These are phyloP conservation scores for Leptomonas seymouri DNA, from an alignment of 208 protist genomes.

Conservation along the genomic window DNA sequence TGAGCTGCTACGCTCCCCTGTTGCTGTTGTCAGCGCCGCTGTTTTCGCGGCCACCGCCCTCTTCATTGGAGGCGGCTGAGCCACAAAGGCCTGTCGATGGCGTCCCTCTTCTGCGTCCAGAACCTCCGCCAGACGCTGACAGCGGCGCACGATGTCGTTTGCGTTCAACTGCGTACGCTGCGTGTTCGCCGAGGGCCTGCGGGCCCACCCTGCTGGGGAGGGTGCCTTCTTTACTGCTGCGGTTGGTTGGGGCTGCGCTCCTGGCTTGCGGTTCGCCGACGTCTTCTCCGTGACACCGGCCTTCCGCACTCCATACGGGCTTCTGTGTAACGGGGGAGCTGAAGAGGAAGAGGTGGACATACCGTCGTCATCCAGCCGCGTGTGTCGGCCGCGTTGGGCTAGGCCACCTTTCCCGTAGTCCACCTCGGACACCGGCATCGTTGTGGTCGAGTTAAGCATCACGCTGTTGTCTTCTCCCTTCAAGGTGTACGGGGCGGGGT, in stretches of 20 bases:
- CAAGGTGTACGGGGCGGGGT: conserved; percentile 20
- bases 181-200: background rate
- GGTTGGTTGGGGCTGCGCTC: background rate
- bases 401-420: background rate
- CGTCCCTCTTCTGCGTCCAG: conserved; percentile 33
- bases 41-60: background rate
- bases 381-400: background rate
- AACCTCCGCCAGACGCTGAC: conserved; percentile 32
- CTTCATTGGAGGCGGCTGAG: background rate
- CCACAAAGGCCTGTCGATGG: conserved; percentile 9
- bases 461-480: conserved; percentile 6
- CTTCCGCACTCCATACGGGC: background rate
- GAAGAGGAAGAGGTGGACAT: background rate
- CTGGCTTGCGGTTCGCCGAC: background rate
- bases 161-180: conserved; percentile 18
- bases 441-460: background rate
- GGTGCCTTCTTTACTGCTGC: too few species aligned
- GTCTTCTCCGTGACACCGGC: background rate
- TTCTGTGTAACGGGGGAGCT: background rate
- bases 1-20: background rate
- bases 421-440: conserved; percentile 2
- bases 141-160: conserved; percentile 37
- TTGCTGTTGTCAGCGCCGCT: background rate
- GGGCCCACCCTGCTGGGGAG: background rate
- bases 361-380: background rate